Base-by-base conservation (phyloP, 495 filamentous ascomycete genomes). In the Rhypophila decipiens region DNA sequence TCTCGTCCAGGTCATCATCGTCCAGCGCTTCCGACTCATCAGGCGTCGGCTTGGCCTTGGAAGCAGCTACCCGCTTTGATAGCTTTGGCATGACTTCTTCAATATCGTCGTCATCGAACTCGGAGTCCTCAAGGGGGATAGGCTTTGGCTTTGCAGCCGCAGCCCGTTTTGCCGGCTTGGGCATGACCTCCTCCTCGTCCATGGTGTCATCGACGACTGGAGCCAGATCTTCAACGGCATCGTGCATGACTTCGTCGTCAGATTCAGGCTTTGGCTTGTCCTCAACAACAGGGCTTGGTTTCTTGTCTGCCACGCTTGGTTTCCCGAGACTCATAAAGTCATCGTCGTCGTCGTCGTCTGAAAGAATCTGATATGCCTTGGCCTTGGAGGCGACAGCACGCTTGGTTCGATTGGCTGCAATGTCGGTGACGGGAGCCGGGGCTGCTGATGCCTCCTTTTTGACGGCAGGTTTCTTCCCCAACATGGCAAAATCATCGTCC, bases 401-500 rank as follows among this genome's bases (percentile, higher is more conserved):
- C 54, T 70, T 75, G 51, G 36, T 54, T 34, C 73, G 65, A 19
- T 47, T 52, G n/a, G 34, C 47, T 5, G 63, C 45, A 7, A 55
- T 54, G 15, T 64, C 64, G 42, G 45, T 35, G 8, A 53, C 42
- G 29, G 56, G 43, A 49, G 47, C 65, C 40, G 49, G 52, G 41
- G 49, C 55, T 39, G 60, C 48, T 18, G 47, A 54, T 46, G 57
- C 57, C 34, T 56, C 17, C 49, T 64, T 64, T 11, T 55, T 48
- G 22, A 35, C 40, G 31, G 47, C 43, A 49, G 44, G 56, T 24
- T 60, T 55, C 46, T 67, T 71, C 52, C 67, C 65, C 1, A 77
- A 67, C 35, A 71, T 60, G 23, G 71, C 68, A 33, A 75, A 76
- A 21, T 76, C 74, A 17, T 71, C 73, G 50, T 78, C 76, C 2